Evolutionary conservation across 1,284 basidiomycete genomes (phyloP).

Genomic region (Rhodotorula sp.): DNA sequence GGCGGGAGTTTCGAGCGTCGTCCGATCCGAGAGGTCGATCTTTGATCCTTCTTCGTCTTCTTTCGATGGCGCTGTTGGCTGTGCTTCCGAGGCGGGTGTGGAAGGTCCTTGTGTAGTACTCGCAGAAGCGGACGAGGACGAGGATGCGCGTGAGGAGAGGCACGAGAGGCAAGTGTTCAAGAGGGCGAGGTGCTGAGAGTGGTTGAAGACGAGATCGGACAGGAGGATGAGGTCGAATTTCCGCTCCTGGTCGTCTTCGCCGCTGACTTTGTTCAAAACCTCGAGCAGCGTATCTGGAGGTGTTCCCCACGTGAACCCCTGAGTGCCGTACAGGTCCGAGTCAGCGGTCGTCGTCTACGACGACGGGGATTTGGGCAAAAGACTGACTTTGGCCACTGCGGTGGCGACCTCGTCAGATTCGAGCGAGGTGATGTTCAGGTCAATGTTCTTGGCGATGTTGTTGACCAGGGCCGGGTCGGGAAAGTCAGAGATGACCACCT

Average conservation of each 20-base stretch:
- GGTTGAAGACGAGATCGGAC: conserved; percentile 83
- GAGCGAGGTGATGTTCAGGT: conserved; percentile 56
- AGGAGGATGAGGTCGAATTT: conserved; percentile 79
- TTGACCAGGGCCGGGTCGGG: conserved; percentile 76
- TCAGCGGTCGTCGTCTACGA: neutral
- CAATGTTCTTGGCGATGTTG: conserved; percentile 72
- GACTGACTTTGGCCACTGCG: conserved; percentile 53
- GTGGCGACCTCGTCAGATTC: conserved; percentile 51
- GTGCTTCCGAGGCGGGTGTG: too few species aligned
- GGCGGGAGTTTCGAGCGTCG: conserved; percentile 52
- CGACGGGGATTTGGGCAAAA: neutral
- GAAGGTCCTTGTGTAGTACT: too few species aligned
- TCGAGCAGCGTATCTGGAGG: conserved; percentile 58
- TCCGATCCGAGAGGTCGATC: conserved; percentile 30
- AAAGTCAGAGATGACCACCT: conserved; percentile 88
- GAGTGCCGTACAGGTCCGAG: neutral
- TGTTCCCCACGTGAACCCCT: conserved; percentile 93
- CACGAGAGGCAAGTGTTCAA: conserved; percentile 67
- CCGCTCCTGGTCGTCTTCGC: conserved; percentile 18
- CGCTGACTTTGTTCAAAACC: neutral
- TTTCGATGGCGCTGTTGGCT: neutral
- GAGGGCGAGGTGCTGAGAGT: conserved; percentile 73
- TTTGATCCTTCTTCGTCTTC: conserved; percentile 6
- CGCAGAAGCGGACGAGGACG: too few species aligned
- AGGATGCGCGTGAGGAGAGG: conserved; percentile 38